Evolutionary conservation across 345 rosid genomes (phyloP).

Genomic region (Pistacia integerrima): DNA sequence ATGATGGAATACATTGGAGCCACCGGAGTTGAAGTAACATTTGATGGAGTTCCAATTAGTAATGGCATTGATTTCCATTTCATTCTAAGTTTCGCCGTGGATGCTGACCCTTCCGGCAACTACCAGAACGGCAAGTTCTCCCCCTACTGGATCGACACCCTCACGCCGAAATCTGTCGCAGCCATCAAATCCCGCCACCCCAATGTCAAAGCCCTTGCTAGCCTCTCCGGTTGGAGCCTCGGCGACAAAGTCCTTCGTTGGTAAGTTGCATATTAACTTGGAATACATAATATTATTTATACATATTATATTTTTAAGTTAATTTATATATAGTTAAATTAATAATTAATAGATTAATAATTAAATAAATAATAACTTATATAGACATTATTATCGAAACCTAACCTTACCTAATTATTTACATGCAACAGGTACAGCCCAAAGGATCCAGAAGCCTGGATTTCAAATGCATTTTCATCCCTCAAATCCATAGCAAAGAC

Average conservation of each 20-base stretch:
- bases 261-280: not conserved
- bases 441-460: constrained; percentile 32
- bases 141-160: constrained; percentile 41
- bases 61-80: constrained; percentile 49
- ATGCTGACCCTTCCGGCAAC: constrained; percentile 41
- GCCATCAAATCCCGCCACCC: constrained; percentile 36
- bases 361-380: too few relatives aligned
- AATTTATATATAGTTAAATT: too few relatives aligned
- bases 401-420: too few relatives aligned
- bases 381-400: too few relatives aligned
- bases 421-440: constrained; percentile 32
- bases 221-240: constrained; percentile 61
- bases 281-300: too few relatives aligned
- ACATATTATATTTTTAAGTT: too few relatives aligned
- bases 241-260: constrained; percentile 42
- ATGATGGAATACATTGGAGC: constrained; percentile 76
- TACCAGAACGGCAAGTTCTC: constrained; percentile 47
- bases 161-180: constrained; percentile 35
- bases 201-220: constrained; percentile 46
- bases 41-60: constrained; percentile 40
- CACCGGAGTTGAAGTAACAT: constrained; percentile 35
- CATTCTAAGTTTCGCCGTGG: constrained; percentile 55
- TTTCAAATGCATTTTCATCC: constrained; percentile 49
- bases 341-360: too few relatives aligned
- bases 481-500: constrained; percentile 29